These are phyloP conservation scores for Linanthus parryae DNA, from an alignment of 148 eudicot genomes.

Conservation along the genomic window DNA sequence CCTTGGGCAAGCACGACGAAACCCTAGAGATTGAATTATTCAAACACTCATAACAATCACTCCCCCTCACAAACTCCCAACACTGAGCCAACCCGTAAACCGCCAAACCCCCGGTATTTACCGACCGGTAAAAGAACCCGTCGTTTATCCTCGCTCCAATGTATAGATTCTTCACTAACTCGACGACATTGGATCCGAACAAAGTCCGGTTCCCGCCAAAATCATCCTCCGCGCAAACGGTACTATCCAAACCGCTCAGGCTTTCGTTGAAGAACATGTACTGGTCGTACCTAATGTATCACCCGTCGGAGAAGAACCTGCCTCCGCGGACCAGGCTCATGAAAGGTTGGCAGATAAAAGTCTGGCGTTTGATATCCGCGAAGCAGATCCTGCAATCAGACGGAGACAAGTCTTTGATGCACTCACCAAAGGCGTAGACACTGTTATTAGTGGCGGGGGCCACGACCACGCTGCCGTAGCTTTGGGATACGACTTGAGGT, in stretches of 20 bases:
- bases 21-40: slow-evolving; percentile 18
- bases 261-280: slow-evolving; percentile 27
- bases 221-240: slow-evolving; percentile 20
- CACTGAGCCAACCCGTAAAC: slow-evolving; percentile 56
- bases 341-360: slow-evolving; percentile 23
- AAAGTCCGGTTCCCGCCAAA: slow-evolving; percentile 25
- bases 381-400: slow-evolving; percentile 26
- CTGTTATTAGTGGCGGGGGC: slow-evolving; percentile 22
- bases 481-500: slow-evolving; percentile 10
- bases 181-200: slow-evolving; percentile 12
- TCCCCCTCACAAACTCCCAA: slow-evolving; percentile 34
- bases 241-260: slow-evolving; percentile 14
- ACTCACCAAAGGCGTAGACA: slow-evolving; percentile 29
- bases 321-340: slow-evolving; percentile 29
- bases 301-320: slow-evolving; percentile 37
- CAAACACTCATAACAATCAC: slow-evolving; percentile 37
- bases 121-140: slow-evolving; percentile 27
- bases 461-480: slow-evolving; percentile 14
- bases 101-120: slow-evolving; percentile 17
- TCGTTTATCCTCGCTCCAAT: slow-evolving; percentile 16
- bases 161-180: slow-evolving; percentile 26
- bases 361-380: slow-evolving; percentile 25
- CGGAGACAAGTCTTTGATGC: slow-evolving; percentile 26
- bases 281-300: slow-evolving; percentile 35
- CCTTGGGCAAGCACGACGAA: slow-evolving; percentile 22